These are phyloP conservation scores for Byssochlamys sp. DNA, from an alignment of 2,329 filamentous ascomycete species.

Conservation along the genomic window DNA sequence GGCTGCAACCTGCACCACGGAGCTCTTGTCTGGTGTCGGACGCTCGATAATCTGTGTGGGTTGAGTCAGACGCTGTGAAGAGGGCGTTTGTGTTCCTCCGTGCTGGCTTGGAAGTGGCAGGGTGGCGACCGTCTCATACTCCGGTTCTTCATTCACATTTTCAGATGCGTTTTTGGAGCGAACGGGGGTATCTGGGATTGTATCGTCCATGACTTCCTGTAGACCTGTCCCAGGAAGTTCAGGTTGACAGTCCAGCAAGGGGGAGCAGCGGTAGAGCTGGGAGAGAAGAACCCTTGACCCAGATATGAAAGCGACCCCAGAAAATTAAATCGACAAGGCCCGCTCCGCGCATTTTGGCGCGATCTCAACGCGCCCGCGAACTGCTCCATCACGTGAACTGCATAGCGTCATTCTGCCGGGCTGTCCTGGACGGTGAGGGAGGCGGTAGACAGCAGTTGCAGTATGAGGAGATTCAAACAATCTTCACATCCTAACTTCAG, in stretches of 20 bases:
- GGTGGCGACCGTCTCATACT: conserved; percentile 42
- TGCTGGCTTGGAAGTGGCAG: conserved; percentile 28
- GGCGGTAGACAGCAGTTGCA: background rate
- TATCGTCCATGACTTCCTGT: conserved; percentile 27
- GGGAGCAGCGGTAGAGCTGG: background rate
- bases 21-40: conserved; percentile 25
- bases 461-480: too few species aligned
- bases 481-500: too few species aligned
- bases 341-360: background rate
- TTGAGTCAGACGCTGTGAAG: conserved; percentile 48
- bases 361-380: background rate
- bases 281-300: background rate
- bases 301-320: background rate
- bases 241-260: background rate
- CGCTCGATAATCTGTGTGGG: conserved; percentile 51
- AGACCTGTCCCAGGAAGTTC: background rate
- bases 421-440: background rate
- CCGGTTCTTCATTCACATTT: conserved; percentile 23
- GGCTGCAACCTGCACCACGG: conserved; percentile 69
- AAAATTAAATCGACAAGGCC: background rate
- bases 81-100: conserved; percentile 26
- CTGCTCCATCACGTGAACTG: background rate
- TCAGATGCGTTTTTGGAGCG: conserved; percentile 23
- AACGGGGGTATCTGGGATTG: conserved; percentile 32
- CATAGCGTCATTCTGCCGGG: background rate